These are phyloP conservation scores for Theobroma cacao DNA, from an alignment of 345 rosid genomes.

Conservation along the genomic window DNA sequence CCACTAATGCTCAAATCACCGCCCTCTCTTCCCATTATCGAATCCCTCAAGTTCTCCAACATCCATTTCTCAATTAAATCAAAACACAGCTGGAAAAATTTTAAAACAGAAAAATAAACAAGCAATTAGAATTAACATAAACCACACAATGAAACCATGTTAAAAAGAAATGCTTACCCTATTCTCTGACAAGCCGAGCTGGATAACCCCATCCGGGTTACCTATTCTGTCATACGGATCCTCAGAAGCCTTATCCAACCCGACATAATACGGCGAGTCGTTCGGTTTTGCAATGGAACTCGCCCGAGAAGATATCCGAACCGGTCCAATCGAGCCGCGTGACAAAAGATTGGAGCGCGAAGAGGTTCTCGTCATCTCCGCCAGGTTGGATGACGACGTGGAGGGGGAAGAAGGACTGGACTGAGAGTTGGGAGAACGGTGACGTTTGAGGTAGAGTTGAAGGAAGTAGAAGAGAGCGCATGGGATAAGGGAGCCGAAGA, in stretches of 20 bases:
- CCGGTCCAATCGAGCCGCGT: conserved; percentile 59
- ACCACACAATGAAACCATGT: neutral
- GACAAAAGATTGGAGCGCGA: conserved; percentile 49
- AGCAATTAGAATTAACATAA: neutral
- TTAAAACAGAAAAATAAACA: neutral
- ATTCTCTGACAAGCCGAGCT: conserved; percentile 88
- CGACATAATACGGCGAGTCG: conserved; percentile 70
- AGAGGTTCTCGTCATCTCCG: conserved; percentile 50
- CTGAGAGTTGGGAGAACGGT: conserved; percentile 37
- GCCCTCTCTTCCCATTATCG: conserved; percentile 38
- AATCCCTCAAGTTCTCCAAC: conserved; percentile 50
- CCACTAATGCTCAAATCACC: conserved; percentile 55
- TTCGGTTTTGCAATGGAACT: conserved; percentile 49
- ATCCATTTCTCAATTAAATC: conserved; percentile 90
- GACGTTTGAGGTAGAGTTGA: conserved; percentile 67
- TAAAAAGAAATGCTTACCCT: conserved; percentile 36
- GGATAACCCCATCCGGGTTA: conserved; percentile 68
- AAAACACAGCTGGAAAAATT: conserved; percentile 55
- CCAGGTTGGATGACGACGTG: conserved; percentile 37
- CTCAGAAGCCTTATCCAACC: conserved; percentile 51
- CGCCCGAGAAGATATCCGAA: conserved; percentile 56
- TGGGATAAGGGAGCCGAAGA: conserved; percentile 80
- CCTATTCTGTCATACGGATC: conserved; percentile 55
- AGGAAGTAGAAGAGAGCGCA: conserved; percentile 82
- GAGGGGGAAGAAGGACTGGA: conserved; percentile 48